Conservation (phyloP, 2,329 filamentous ascomycete genomes). For the Zasmidium citrigriseum region DNA sequence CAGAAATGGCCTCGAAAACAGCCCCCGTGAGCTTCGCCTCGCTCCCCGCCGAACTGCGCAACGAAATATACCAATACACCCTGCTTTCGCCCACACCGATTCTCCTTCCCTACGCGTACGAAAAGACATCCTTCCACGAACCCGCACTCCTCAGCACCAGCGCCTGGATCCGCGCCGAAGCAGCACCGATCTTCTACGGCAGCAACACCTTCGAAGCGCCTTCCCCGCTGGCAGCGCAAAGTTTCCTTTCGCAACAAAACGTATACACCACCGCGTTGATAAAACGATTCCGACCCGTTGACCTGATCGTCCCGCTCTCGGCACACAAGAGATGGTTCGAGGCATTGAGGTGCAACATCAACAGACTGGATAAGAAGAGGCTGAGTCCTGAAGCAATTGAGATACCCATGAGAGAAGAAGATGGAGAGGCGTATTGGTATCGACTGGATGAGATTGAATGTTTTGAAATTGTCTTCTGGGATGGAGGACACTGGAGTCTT, state of each 20-base stretch:
- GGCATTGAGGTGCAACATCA: conserved; percentile 12
- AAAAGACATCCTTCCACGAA: conserved; percentile 12
- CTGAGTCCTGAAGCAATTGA: conserved; percentile 17
- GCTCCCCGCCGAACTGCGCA: conserved; percentile 7
- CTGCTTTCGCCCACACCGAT: conserved; percentile 9
- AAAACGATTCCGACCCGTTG: conserved; percentile 17
- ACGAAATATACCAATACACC: conserved; percentile 5
- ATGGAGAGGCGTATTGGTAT: conserved; percentile 6
- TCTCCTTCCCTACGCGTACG: conserved; percentile 22
- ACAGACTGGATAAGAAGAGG: conserved; percentile 16
- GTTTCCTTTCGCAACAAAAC: conserved; percentile 14
- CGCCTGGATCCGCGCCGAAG: conserved; percentile 20
- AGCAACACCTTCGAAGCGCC: conserved; percentile 23
- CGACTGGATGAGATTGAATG: conserved; percentile 10
- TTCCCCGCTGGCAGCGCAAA: conserved; percentile 17
- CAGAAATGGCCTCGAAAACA: not conserved
- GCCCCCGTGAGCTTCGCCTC: not conserved
- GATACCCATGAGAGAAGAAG: conserved; percentile 15
- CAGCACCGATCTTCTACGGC: conserved; percentile 23
- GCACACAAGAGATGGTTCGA: conserved; percentile 17
- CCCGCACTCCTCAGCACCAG: conserved; percentile 16
- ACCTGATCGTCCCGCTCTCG: conserved; percentile 10
- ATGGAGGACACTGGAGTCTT: conserved; percentile 11
- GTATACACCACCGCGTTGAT: conserved; percentile 12
- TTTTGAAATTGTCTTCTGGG: conserved; percentile 2